Percentiles rank a stretch among this genome's conserved stretches.
Evolutionary conservation across 177 flowering plant species (phyloP).

Genomic region (Telopea speciosissima): DNA sequence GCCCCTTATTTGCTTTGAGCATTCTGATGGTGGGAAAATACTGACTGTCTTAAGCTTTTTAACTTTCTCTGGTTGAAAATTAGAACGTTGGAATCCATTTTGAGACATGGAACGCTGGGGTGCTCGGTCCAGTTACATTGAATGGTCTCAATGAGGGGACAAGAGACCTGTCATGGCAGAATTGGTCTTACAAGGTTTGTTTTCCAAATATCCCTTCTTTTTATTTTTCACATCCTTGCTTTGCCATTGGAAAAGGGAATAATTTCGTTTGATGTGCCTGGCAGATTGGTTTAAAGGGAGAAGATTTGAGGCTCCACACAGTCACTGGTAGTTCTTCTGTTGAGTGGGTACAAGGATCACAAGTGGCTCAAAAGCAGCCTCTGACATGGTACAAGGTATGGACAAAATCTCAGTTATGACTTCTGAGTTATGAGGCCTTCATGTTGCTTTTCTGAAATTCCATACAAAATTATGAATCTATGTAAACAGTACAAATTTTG

Average conservation of each 20-base stretch:
- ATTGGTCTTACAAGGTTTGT: constrained; percentile 83
- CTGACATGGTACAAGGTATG: constrained; percentile 85
- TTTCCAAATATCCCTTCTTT: constrained; percentile 6
- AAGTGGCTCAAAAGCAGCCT: constrained; percentile 51
- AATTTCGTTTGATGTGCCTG: constrained; percentile 2
- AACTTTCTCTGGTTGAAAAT: constrained; percentile 18
- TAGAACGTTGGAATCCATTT: constrained; percentile 87
- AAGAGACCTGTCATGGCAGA: constrained; percentile 80
- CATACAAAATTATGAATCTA: neutral
- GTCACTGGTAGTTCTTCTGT: constrained; percentile 66
- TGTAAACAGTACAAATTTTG: constrained; percentile 1
- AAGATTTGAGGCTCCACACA: constrained; percentile 50
- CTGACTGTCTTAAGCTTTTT: constrained; percentile 66
- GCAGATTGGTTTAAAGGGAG: constrained; percentile 81
- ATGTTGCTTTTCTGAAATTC: neutral
- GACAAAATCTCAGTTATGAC: neutral
- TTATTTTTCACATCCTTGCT: constrained; percentile 1
- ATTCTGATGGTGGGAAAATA: constrained; percentile 18
- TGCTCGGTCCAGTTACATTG: constrained; percentile 77
- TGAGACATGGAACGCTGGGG: constrained; percentile 87
- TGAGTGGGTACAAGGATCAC: constrained; percentile 63
- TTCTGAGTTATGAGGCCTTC: no score
- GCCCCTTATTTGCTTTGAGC: neutral
- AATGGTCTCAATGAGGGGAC: constrained; percentile 71
- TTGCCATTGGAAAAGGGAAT: constrained; percentile 6